These are phyloP conservation scores for Aspergillus sparsus DNA, from an alignment of 495 filamentous ascomycete species.

Conservation along the genomic window DNA sequence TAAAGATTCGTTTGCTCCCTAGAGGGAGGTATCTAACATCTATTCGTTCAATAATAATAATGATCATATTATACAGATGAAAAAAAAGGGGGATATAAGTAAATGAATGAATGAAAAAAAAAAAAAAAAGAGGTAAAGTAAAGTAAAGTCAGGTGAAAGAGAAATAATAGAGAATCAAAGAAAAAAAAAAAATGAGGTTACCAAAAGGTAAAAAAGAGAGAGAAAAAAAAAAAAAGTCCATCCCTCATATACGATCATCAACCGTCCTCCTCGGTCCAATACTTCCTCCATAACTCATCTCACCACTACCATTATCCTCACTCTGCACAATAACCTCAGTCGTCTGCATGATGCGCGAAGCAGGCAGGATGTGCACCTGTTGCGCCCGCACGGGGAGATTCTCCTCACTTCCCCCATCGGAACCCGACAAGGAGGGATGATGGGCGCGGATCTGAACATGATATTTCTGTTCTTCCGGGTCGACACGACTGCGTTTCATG, in stretches of 20 bases:
- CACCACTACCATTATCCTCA: slow-evolving; percentile 6
- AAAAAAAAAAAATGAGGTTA: neutral
- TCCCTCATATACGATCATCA: slow-evolving; percentile 13
- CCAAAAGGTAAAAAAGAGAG: neutral
- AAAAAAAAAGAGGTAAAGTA: no score
- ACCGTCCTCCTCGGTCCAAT: slow-evolving; percentile 13
- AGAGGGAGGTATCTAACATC: no score
- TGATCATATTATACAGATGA: no score
- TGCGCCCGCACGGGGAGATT: neutral
- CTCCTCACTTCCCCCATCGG: slow-evolving; percentile 16
- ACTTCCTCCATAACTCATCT: neutral
- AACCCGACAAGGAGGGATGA: slow-evolving; percentile 5
- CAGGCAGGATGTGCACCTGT: neutral
- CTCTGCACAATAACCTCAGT: slow-evolving; percentile 14
- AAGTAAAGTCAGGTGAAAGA: no score
- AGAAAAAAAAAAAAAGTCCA: neutral
- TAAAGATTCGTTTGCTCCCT: no score
- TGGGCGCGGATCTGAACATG: slow-evolving; percentile 14
- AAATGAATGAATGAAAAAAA: no score
- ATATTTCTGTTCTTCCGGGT: slow-evolving; percentile 16
- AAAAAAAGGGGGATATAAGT: no score
- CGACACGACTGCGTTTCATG: slow-evolving; percentile 6
- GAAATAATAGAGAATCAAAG: neutral
- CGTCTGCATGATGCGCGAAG: slow-evolving; percentile 11
- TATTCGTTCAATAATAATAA: no score